Evolutionary conservation across 306 rosid genomes (phyloP).

Genomic region (Hylodesmum podocarpum): DNA sequence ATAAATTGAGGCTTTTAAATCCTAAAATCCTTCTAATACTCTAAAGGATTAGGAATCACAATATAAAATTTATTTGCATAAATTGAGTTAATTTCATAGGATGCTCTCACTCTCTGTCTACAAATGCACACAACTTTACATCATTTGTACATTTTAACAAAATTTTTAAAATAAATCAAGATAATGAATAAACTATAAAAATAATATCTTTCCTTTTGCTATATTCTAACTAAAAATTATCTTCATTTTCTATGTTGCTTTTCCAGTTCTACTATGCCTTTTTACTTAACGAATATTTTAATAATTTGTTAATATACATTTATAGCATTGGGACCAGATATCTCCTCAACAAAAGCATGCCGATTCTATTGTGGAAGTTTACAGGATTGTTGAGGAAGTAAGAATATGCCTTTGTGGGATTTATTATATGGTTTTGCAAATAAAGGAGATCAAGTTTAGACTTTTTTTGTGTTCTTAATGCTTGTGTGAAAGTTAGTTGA

Average conservation of each 20-base stretch:
- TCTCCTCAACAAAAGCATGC: conserved; percentile 97
- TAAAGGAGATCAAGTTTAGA: conserved; percentile 1
- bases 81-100: neutral
- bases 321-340: conserved; percentile 89
- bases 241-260: conserved; percentile 17
- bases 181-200: neutral
- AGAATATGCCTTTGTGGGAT: conserved; percentile 1
- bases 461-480: neutral
- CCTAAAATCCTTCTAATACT: neutral
- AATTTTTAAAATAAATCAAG: neutral
- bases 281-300: conserved; percentile 2
- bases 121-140: neutral
- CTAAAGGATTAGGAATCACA: neutral
- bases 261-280: neutral
- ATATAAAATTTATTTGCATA: neutral
- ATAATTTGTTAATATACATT: conserved; percentile 27
- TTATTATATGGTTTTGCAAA: conserved; percentile 10
- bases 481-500: neutral
- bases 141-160: neutral
- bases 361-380: conserved; percentile 92
- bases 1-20: neutral
- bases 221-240: neutral
- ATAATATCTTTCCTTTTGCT: neutral
- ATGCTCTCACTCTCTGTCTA: neutral
- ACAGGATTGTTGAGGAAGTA: conserved; percentile 99